These are phyloP conservation scores for Anaeromyces robustus DNA, from an alignment of 192 early-diverging fungal species.

Conservation along the genomic window DNA sequence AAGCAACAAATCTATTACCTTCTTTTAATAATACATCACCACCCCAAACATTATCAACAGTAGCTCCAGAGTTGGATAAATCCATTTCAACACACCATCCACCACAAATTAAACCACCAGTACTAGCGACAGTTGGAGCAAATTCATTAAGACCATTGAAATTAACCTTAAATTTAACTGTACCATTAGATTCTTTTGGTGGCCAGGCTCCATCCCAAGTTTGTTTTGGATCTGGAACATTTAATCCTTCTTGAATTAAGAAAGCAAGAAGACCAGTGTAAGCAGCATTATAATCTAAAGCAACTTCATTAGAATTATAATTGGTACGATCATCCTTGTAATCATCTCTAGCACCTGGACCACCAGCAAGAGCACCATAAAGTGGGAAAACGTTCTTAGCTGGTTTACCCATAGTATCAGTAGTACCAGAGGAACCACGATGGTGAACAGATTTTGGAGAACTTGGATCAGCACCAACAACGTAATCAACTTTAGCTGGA, in stretches of 20 bases:
- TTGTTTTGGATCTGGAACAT: not conserved
- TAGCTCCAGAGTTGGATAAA: not conserved
- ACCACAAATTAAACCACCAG: not conserved
- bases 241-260: not conserved
- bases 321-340: slow-evolving; percentile 25
- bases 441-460: slow-evolving; percentile 43
- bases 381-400: slow-evolving; percentile 15
- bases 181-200: not conserved
- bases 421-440: slow-evolving; percentile 31
- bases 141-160: not conserved
- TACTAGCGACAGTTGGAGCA: not conserved
- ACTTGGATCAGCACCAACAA: slow-evolving; percentile 37
- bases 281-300: not conserved
- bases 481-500: slow-evolving; percentile 30
- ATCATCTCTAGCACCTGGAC: slow-evolving; percentile 28
- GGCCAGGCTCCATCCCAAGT: not conserved
- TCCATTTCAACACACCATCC: not conserved
- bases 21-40: not conserved
- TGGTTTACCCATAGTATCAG: slow-evolving; percentile 11
- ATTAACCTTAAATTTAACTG: not conserved
- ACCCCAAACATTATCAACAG: not conserved
- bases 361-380: slow-evolving; percentile 39
- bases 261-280: not conserved
- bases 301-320: slow-evolving; percentile 21
- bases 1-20: not conserved